phyloP scores from a whole-genome alignment of 495 filamentous ascomycete species.

The Penicillium arizonense region DNA sequence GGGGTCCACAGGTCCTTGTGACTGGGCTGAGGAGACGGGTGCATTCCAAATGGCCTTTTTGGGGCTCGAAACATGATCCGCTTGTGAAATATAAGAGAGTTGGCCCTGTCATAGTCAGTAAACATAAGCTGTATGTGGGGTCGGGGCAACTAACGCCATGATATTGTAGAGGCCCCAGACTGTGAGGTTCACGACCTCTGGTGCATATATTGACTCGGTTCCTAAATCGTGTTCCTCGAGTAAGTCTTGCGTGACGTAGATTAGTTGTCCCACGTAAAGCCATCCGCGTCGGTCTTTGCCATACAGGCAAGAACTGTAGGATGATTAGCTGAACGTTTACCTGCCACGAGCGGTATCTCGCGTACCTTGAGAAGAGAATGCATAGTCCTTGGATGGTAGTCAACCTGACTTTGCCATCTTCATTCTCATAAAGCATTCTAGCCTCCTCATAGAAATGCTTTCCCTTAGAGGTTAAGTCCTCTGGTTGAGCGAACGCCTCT shows the following conservation, averaged over 20 bases:
- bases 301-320: conserved; percentile 28
- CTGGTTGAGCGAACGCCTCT: conserved; percentile 13
- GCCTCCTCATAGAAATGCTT: conserved; percentile 27
- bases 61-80: conserved; percentile 10
- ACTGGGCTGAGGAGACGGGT: conserved; percentile 9
- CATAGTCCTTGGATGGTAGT: conserved; percentile 14
- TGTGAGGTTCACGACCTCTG: conserved; percentile 17
- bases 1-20: conserved; percentile 28
- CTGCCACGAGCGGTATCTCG: background rate
- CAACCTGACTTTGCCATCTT: conserved; percentile 10
- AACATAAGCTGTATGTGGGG: too few relatives aligned
- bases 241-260: conserved; percentile 22
- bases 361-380: conserved; percentile 1
- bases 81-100: conserved; percentile 28
- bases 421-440: conserved; percentile 10
- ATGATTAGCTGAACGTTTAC: background rate
- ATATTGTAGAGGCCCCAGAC: conserved; percentile 29
- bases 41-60: conserved; percentile 8
- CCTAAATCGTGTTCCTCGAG: background rate
- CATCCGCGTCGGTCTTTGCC: conserved; percentile 32
- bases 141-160: background rate
- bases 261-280: conserved; percentile 28
- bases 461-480: conserved; percentile 13
- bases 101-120: conserved; percentile 11
- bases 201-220: conserved; percentile 10